Base-by-base conservation (phyloP, 139 green algal species). In the Haematococcus lacustris region DNA sequence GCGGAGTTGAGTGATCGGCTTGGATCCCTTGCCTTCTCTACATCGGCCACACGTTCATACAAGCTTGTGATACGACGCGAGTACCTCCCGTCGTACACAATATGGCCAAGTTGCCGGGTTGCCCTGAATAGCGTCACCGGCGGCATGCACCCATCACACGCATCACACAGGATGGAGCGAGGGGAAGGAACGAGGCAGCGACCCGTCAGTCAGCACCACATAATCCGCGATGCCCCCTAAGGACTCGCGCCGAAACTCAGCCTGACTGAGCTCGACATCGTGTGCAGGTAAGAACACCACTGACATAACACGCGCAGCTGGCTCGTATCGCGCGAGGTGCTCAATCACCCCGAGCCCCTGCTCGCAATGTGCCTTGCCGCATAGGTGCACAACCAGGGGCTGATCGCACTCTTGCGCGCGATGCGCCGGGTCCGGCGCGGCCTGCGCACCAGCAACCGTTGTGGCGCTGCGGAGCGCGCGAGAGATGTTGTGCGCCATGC, bases 341-440 rank as follows among this genome's bases (percentile, higher is more conserved):
- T 84, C 83, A 17, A 66, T 65, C 30, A 88, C 81, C 47, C 83
- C 83, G 51, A 88, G 67, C 21, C 75, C n/a, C 28, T 71, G 43
- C 76, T 88, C 83, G n/a, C 28, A 71, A 57, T 88, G 83, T 6
- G 83, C 82, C 66, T 86, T 86, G 63, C 83, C 83, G 38, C 77
- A 86, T 35, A 85, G 71, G 53, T 83, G 82, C 23, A 81, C 38
- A n/a, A 85, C 77, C 23, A 84, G 50, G 1, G 75, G n/a, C n/a
- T n/a, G n/a, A n/a, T n/a, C n/a, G n/a, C n/a, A n/a, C n/a, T n/a
- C n/a, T n/a, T n/a, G n/a, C n/a, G n/a, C n/a, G n/a, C n/a, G n/a
- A n/a, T n/a, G n/a, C n/a, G n/a, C n/a, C n/a, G n/a, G n/a, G n/a
- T n/a, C n/a, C n/a, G n/a, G n/a, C n/a, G n/a, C n/a, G n/a, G n/a